These are phyloP conservation scores for Leptographium procerum DNA, from an alignment of 2,329 filamentous ascomycete genomes.

Conservation along the genomic window DNA sequence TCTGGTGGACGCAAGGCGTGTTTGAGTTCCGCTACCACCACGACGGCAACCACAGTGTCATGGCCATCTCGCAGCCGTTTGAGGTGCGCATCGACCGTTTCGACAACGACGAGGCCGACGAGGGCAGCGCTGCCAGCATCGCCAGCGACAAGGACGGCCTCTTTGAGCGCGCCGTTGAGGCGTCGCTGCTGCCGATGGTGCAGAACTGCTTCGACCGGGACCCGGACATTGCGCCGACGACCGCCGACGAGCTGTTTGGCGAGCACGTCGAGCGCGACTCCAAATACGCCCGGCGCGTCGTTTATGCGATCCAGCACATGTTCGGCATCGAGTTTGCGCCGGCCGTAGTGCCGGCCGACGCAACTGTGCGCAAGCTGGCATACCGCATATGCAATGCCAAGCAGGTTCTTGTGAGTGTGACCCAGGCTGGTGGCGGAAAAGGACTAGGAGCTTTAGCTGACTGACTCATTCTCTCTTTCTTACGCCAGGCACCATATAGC, in stretches of 20 bases:
- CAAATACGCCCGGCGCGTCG: constrained; percentile 80
- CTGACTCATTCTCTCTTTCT: too few relatives aligned
- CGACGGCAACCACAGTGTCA: constrained; percentile 80
- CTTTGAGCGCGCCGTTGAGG: constrained; percentile 61
- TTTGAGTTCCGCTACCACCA: constrained; percentile 98
- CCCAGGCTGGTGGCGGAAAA: background rate
- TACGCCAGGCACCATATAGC: constrained; percentile 60
- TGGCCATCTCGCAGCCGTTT: constrained; percentile 88
- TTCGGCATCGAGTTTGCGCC: constrained; percentile 94
- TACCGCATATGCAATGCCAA: constrained; percentile 96
- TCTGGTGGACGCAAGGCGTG: constrained; percentile 94
- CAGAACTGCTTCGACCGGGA: constrained; percentile 89
- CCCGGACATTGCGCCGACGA: constrained; percentile 76
- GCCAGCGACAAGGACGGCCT: constrained; percentile 32
- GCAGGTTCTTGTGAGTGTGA: constrained; percentile 67
- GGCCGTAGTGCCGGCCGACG: constrained; percentile 84
- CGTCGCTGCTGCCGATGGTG: constrained; percentile 68
- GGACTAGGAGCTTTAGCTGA: background rate
- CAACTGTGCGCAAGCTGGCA: constrained; percentile 78
- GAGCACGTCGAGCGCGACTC: constrained; percentile 73
- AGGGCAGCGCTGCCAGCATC: constrained; percentile 20
- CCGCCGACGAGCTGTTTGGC: constrained; percentile 72
- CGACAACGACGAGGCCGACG: constrained; percentile 50
- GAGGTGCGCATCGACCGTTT: constrained; percentile 78
- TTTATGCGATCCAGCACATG: constrained; percentile 93